Base-by-base conservation (phyloP, 2,329 filamentous ascomycete species). In the Sclerotinia glacialis region DNA sequence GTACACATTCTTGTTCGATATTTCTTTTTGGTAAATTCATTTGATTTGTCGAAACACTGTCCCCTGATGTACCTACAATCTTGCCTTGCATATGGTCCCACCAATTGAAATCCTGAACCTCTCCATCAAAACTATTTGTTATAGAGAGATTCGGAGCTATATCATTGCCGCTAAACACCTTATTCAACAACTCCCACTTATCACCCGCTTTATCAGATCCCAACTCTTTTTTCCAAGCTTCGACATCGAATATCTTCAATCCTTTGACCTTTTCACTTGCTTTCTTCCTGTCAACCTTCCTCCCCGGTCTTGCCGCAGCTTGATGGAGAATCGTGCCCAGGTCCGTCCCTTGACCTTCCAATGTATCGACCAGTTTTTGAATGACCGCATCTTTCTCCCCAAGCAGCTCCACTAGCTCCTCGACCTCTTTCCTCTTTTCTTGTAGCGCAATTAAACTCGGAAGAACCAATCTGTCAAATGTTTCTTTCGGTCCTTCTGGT, bases 311-410 rank as follows among this genome's bases (percentile, higher is more conserved):
- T 7, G 74, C 71, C 11, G 69, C 70, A 53, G 70, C 74, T 34
- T 76, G 80, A 7, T 83, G 84, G 69, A 86, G 85, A 6, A 85
- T 78, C 16, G 78, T 77, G 11, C 80, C 79, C 5, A 86, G 73
- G 69, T 84, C 82, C 23, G 81, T 77, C 18, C 82, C 82, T 52
- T 79, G 79, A 2, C 80, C 78, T 68, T 86, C 83, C 52, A 85
- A 77, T 60, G 82, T 81, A 72, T 86, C 84, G 16, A 84, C 72
- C 42, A 86, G 72, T 65, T 82, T 83, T 46, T 80, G 78, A 70
- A 86, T 84, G 14, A 84, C 80, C 66, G 78, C 80, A 72, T 87
- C 85, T 71, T 86, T 87, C 49, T 82, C 80, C 16, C 76, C 74
- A 12, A 87, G 73, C 34, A 78, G 76, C 5, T 77, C 72, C 14